Conservation (phyloP, 2,329 filamentous ascomycete genomes). For the Paracoccidioides lutzii region DNA sequence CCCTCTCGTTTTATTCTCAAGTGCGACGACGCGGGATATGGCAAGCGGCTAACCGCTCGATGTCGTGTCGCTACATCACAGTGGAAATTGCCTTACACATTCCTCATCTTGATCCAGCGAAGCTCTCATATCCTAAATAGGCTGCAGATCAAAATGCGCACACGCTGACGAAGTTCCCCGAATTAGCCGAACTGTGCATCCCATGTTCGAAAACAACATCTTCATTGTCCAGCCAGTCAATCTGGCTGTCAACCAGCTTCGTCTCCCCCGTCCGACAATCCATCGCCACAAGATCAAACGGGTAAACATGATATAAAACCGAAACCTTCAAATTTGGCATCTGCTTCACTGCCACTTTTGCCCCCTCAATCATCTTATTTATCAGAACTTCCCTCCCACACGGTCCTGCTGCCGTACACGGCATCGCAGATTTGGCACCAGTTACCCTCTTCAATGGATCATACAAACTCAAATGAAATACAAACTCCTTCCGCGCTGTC, state of each 20-base stretch:
- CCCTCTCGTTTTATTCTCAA: too few relatives aligned
- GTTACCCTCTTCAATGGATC: neutral
- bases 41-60: too few relatives aligned
- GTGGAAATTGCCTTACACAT: too few relatives aligned
- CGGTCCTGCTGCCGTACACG: neutral
- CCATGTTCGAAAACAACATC: neutral
- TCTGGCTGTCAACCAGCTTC: neutral
- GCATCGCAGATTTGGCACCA: neutral
- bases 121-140: too few relatives aligned
- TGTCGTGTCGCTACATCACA: too few relatives aligned
- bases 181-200: too few relatives aligned
- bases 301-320: constrained; percentile 2
- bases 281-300: neutral
- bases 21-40: too few relatives aligned
- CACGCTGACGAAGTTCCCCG: neutral
- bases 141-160: neutral
- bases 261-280: constrained; percentile 1
- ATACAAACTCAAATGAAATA: constrained; percentile 2
- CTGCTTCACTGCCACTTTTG: neutral
- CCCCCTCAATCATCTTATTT: constrained; percentile 2
- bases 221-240: constrained; percentile 4
- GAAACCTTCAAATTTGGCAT: constrained; percentile 1
- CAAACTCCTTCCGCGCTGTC: neutral
- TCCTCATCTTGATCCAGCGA: too few relatives aligned
- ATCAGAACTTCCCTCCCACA: constrained; percentile 1